Base-by-base conservation (phyloP, 2,329 filamentous ascomycete genomes). In the Trichocomaceae sp. region DNA sequence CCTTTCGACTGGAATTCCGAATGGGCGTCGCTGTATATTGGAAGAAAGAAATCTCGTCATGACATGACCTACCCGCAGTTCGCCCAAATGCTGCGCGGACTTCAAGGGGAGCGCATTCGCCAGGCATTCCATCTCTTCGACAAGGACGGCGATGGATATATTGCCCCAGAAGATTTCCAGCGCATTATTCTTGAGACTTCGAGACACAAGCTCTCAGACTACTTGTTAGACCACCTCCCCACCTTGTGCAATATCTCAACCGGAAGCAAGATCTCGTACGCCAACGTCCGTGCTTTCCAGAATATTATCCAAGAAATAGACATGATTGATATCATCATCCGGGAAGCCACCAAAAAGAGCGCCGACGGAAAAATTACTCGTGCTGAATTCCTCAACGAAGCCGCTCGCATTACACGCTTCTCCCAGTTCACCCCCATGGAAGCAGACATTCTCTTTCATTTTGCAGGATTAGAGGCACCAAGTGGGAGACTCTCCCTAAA, bases 281-380 rank as follows among this genome's bases (percentile, higher is more conserved):
- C 93, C 70, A 96, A 95, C 69, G 93, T 99, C 31, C 85, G 93
- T 62, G 93, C 93, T 37, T 99, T 99, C 77, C 91, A 96, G 77
- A 99, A 99, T 71, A 86, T 99, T 73, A 92, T 99, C 64, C 86
- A 88, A 66, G 91, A 97, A 75, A 96, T 99, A 89, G 93, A 99
- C 66, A 81, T 97, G 65, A 89, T 97, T 49, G 93, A 99, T 77
- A 78, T 95, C 62, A 90, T 99, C 67, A 83, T 99, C 61, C 85
- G 90, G 62, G 90, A 90, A 66, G 93, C 93, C 37, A 88, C 90
- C 60, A 76, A 79, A 63, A 90, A 91, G 76, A 95, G 88, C 70
- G 63, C 76, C 10, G 93, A 99, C 70, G 90, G 90, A 68, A 95
- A 90, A 76, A 97, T 99, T 68, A 96, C 92, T 4, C 84, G 90